Conservation (phyloP, 164 flowering plant genomes). For the Amborella trichopoda region DNA sequence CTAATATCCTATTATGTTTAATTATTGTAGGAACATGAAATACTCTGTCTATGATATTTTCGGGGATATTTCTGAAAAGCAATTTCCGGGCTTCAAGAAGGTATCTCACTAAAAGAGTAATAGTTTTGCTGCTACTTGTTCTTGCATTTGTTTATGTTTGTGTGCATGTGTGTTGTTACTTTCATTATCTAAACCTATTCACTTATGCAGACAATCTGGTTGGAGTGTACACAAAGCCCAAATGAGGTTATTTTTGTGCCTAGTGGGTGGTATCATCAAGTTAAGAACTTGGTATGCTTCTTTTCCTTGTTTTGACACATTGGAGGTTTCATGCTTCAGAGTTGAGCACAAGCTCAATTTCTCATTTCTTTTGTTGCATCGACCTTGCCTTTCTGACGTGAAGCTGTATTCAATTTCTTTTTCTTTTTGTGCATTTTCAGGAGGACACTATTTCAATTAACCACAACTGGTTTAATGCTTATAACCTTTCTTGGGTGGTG, state of each 20-base stretch:
- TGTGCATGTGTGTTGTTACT: not conserved
- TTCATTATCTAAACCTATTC: not conserved
- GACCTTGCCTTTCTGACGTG: not conserved
- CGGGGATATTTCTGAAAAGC: conserved; percentile 46
- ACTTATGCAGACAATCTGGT: conserved; percentile 60
- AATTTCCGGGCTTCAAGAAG: conserved; percentile 72
- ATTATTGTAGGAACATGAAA: conserved; percentile 62
- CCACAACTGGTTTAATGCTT: conserved; percentile 92
- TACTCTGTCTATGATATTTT: conserved; percentile 64
- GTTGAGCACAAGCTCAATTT: too few relatives aligned
- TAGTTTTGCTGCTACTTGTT: too few relatives aligned
- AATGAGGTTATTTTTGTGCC: conserved; percentile 91
- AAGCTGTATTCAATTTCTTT: not conserved
- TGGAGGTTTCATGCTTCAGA: too few relatives aligned
- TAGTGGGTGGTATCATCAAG: conserved; percentile 99
- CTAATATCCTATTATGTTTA: too few relatives aligned
- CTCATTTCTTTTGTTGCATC: not conserved
- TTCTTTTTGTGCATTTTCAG: conserved; percentile 23
- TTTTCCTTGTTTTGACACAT: too few relatives aligned
- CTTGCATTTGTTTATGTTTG: too few relatives aligned
- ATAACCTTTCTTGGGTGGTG: conserved; percentile 85
- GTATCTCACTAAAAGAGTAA: too few relatives aligned
- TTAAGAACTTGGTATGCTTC: conserved; percentile 64
- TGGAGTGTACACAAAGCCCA: conserved; percentile 68
- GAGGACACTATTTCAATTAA: conserved; percentile 88